Evolutionary conservation across 768 basidiomycete genomes (phyloP).

Genomic region (Terana coerulea): DNA sequence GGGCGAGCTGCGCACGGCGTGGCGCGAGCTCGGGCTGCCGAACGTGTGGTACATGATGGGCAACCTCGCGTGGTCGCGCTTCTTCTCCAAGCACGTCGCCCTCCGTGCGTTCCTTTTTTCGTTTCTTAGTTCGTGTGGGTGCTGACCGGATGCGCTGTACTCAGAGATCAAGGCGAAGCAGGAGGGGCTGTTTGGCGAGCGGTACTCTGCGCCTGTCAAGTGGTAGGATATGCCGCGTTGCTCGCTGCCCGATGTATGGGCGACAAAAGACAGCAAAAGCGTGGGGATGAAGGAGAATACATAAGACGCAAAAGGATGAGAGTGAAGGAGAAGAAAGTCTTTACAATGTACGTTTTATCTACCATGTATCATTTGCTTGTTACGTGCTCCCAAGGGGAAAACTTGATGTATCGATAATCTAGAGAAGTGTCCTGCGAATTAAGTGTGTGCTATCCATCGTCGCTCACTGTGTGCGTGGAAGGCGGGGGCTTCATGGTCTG

Average conservation of each 20-base stretch:
- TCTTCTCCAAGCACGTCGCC: constrained; percentile 65
- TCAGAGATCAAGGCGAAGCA: constrained; percentile 70
- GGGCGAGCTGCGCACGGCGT: constrained; percentile 53
- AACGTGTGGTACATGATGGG: constrained; percentile 61
- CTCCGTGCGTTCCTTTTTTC: constrained; percentile 44
- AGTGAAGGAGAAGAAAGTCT: too few species aligned
- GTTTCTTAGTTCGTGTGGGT: not conserved
- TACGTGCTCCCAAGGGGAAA: not conserved
- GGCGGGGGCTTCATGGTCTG: too few species aligned
- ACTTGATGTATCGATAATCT: not conserved
- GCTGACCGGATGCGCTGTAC: not conserved
- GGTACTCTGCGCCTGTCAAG: constrained; percentile 22
- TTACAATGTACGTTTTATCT: not conserved
- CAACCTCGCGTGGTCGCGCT: constrained; percentile 57
- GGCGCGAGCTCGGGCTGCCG: constrained; percentile 47
- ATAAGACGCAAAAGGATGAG: not conserved
- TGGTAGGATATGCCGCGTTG: too few species aligned
- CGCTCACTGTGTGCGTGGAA: not conserved
- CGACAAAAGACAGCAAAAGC: not conserved
- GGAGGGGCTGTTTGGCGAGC: constrained; percentile 37
- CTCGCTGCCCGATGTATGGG: not conserved
- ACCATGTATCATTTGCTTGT: not conserved
- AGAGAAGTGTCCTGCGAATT: not conserved
- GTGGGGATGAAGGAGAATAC: not conserved
- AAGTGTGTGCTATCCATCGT: not conserved